A percentile compares a stretch with the other conserved stretches of the same genome.
phyloP scores from a whole-genome alignment of 768 basidiomycete genomes.

The Hericium erinaceus region DNA sequence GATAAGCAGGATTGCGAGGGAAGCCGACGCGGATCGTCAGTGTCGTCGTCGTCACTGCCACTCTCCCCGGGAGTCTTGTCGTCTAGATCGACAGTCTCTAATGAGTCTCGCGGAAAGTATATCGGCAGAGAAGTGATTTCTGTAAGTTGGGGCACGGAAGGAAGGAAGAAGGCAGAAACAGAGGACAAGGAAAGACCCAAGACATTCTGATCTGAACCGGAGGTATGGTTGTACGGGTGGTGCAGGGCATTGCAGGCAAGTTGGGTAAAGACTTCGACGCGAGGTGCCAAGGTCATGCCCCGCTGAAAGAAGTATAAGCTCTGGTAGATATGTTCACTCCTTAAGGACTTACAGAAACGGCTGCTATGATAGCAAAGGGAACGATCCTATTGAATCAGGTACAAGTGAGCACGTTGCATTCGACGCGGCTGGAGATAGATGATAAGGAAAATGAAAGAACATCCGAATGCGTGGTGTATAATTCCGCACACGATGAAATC shows the following conservation, averaged over 20 bases:
- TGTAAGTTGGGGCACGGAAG: background rate
- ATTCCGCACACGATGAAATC: background rate
- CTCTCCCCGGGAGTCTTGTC: slow-evolving; percentile 2
- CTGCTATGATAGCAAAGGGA: slow-evolving; percentile 56
- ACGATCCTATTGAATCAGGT: slow-evolving; percentile 42
- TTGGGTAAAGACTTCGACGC: slow-evolving; percentile 72
- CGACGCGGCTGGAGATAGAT: background rate
- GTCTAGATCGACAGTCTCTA: background rate
- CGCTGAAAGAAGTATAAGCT: slow-evolving; percentile 35
- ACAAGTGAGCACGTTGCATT: background rate
- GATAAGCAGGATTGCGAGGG: slow-evolving; percentile 31
- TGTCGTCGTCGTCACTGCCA: slow-evolving; percentile 17
- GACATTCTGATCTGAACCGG: slow-evolving; percentile 3
- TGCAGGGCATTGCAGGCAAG: slow-evolving; percentile 60
- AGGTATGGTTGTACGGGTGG: slow-evolving; percentile 31
- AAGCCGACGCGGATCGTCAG: slow-evolving; percentile 29
- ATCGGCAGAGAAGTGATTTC: background rate
- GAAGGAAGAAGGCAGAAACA: background rate
- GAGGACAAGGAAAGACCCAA: background rate
- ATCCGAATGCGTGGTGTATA: background rate
- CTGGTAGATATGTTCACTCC: background rate
- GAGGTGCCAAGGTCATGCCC: slow-evolving; percentile 69
- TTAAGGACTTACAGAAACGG: slow-evolving; percentile 47
- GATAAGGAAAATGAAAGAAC: background rate
- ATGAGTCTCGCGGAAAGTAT: background rate